These are phyloP conservation scores for Carex littledalei DNA, from an alignment of 176 grass and related monocot species.

Conservation along the genomic window DNA sequence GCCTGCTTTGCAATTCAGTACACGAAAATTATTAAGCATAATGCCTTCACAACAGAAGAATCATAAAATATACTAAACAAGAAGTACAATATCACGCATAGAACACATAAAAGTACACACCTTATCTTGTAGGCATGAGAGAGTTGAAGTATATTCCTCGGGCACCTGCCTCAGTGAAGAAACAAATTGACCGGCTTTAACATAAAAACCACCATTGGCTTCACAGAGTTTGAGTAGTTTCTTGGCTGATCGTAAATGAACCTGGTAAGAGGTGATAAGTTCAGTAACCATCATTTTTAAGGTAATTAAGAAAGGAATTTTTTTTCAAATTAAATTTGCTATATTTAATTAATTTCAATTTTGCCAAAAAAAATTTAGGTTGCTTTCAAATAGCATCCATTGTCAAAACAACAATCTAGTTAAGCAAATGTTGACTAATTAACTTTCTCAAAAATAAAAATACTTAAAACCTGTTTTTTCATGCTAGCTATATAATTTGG, in stretches of 20 bases:
- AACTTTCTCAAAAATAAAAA: too few species aligned
- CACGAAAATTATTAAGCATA: constrained; percentile 12
- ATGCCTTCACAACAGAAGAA: not conserved
- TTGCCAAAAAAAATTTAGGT: not conserved
- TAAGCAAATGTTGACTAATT: not conserved
- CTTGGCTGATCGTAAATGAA: constrained; percentile 80
- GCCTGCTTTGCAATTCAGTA: constrained; percentile 43
- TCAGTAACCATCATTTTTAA: not conserved
- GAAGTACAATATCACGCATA: not conserved
- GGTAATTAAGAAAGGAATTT: not conserved
- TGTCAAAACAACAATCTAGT: not conserved
- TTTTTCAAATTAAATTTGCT: not conserved
- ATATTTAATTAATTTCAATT: not conserved
- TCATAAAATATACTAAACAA: constrained; percentile 7
- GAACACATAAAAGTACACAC: constrained; percentile 20
- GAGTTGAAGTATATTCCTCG: constrained; percentile 76
- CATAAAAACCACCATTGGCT: constrained; percentile 89
- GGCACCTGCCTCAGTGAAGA: constrained; percentile 85
- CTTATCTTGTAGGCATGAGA: constrained; percentile 88
- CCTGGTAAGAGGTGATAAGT: constrained; percentile 23
- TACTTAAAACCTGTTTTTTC: too few species aligned
- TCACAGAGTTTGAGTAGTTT: constrained; percentile 68
- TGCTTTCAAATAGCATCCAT: not conserved
- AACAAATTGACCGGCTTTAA: constrained; percentile 94
- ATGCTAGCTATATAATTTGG: too few species aligned